A percentile compares a stretch with the other conserved stretches of the same genome.
phyloP scores from a whole-genome alignment of 441 rosid genomes.

The Aleurites moluccanus region DNA sequence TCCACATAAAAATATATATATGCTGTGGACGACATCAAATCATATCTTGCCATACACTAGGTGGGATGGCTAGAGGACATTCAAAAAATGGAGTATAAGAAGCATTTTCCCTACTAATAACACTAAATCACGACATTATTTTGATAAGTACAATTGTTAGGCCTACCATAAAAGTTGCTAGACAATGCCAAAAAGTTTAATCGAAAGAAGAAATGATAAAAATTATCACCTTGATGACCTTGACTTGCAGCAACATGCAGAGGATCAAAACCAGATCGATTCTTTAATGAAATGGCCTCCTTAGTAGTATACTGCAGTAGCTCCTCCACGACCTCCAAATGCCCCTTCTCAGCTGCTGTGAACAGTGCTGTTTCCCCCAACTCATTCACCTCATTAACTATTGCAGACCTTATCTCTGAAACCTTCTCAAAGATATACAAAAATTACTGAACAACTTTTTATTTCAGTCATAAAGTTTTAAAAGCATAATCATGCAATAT shows the following conservation, averaged over 20 bases:
- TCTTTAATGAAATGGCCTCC: constrained; percentile 62
- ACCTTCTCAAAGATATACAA: constrained; percentile 36
- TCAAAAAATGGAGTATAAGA: not conserved
- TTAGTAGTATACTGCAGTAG: constrained; percentile 53
- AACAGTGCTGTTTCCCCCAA: constrained; percentile 89
- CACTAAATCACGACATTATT: not conserved
- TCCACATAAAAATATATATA: no score
- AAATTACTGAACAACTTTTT: not conserved
- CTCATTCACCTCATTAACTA: constrained; percentile 85
- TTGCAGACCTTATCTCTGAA: constrained; percentile 61
- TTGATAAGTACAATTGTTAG: not conserved
- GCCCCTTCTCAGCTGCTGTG: constrained; percentile 80
- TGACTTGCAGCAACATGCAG: constrained; percentile 81
- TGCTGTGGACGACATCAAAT: not conserved
- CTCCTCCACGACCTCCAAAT: constrained; percentile 73
- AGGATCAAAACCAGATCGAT: constrained; percentile 64
- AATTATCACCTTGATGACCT: constrained; percentile 69
- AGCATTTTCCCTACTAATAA: not conserved
- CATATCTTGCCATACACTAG: not conserved
- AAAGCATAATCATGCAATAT: not conserved
- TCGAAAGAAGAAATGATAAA: not conserved
- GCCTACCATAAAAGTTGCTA: not conserved
- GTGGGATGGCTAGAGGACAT: not conserved
- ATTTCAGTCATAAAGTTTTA: not conserved
- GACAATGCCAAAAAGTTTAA: not conserved